Base-by-base conservation (phyloP, 352 stramenopile species). In the Peronospora belbahrii region DNA sequence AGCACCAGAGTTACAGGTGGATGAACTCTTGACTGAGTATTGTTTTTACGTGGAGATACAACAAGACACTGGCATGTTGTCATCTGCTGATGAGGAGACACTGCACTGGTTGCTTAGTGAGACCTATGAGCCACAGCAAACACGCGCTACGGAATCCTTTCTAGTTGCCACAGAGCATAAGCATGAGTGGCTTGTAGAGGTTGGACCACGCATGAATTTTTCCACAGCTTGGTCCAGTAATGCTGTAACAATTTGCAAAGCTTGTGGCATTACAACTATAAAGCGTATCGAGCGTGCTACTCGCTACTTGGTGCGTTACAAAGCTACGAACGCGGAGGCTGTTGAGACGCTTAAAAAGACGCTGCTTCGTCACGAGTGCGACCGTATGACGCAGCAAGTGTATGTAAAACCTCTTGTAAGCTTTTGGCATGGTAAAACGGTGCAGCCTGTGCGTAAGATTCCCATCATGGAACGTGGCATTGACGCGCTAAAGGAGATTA, bases 191-290 rank as follows among this genome's bases (percentile, higher is more conserved):
- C 59, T 98, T 3, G 61, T 98, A 0, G 96, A 99, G 67, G 95
- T 99, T 43, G 97, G 97, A 11, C 96, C 97, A 18, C 95, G 97
- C 13, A 90, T 99, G 75, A 98, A 93, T 43, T 99, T 99, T 63
- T 97, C 92, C 10, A 98, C 95, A 8, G 94, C 97, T 5, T 99
- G 97, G 77, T 98, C 91, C 34, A 98, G 92, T 27, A 99, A 99
- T 64, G 96, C 96, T 17, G 85, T 97, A 4, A 90, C 88, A 46
- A 98, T 99, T 59, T 99, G 89, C 66, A 66, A 95, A 24, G 87
- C 91, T 0, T 98, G 92, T 52, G 92, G 92, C 32, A 61, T 99
- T 20, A 59, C 65, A 4, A 52, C 64, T 17, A 74, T 99, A 49
- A 85, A 82, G 49, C 81, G 96, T 47, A 88, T 99, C 20, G 96